Evolutionary conservation across 2,329 filamentous ascomycete species (phyloP), one percentile per base, ranked within the genome.

Genomic region (Corynespora cassiicola): DNA sequence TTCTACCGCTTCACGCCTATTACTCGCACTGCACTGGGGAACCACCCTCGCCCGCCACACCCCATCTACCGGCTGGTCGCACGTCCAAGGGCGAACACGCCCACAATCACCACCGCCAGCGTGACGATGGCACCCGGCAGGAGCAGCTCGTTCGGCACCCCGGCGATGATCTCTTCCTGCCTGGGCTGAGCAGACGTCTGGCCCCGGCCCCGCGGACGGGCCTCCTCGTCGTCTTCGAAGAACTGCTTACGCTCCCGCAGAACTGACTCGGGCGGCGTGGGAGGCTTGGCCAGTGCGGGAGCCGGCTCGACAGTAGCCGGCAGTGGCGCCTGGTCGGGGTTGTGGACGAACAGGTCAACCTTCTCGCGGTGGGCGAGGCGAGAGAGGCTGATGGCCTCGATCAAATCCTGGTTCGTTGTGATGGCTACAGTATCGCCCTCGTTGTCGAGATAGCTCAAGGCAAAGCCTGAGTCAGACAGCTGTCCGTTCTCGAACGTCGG

Each of bases 371-470:
- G 83, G 29, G 81, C 79, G 42, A 87, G 84, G 44, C 89, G 86
- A 4, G 92, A 89, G 18, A 97, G 80, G 14, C 85, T 78, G 52
- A 99, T 89, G 2, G 94, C 90, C 70, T 99, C 94, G 2, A 94
- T 73, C 26, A 99, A 80, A 65, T 99, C 94, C 51, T 92, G 86
- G 62, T 97, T 90, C 0, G 92, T 95, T 8, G 94, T 99, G 65
- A 99, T 96, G 25, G 91, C 96, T 11, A 99, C 90, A 1, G 89
- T 91, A 65, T 99, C 94, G 39, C 94, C 92, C 65, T 99, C 94
- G 56, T 97, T 92, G 65, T 99, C 94, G 53, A 97, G 77, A 63
- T 97, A 99, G 75, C 90, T 96, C 45, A 99, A 76, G 18, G 92
- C 94, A 61, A 92, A 99, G 6, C 94, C 94, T 22, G 82, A 79